Evolutionary conservation across 208 protist species (phyloP).

Genomic region (Leishmania aethiopica): DNA sequence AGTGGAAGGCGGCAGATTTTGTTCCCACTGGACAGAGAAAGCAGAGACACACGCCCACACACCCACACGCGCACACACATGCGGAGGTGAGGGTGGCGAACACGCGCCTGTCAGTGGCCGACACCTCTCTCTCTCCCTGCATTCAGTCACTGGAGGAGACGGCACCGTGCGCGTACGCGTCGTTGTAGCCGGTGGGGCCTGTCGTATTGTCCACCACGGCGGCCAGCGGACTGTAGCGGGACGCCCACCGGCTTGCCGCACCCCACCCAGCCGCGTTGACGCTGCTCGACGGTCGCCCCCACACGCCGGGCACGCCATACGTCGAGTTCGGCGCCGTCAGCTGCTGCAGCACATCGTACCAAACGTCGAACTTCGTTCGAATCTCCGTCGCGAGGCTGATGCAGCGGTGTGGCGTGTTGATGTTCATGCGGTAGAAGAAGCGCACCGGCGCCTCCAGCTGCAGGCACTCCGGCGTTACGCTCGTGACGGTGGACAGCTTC

Average conservation of each 20-base stretch:
- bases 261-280: conserved; percentile 28
- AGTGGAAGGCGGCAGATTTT: not conserved
- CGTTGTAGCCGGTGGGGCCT: conserved; percentile 15
- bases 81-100: not conserved
- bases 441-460: conserved; percentile 44
- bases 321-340: conserved; percentile 44
- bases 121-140: not conserved
- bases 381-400: conserved; percentile 73
- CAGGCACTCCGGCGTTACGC: conserved; percentile 62
- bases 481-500: conserved; percentile 45
- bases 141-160: conserved; percentile 41
- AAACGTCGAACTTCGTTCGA: conserved; percentile 79
- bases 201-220: conserved; percentile 35
- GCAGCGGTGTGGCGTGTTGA: conserved; percentile 47
- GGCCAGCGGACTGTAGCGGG: conserved; percentile 62
- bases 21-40: not conserved
- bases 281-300: conserved; percentile 46
- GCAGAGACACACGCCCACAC: not conserved
- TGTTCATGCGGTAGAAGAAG: conserved; percentile 63
- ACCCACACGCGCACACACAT: not conserved
- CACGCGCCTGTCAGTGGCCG: not conserved
- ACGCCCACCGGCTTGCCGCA: conserved; percentile 42
- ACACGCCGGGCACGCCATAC: conserved; percentile 41
- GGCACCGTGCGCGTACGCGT: not conserved
- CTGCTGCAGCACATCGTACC: conserved; percentile 61